A percentile compares a stretch with the other conserved stretches of the same genome.
phyloP scores from a whole-genome alignment of 805 yeast genomes.

The Candida piceae region DNA sequence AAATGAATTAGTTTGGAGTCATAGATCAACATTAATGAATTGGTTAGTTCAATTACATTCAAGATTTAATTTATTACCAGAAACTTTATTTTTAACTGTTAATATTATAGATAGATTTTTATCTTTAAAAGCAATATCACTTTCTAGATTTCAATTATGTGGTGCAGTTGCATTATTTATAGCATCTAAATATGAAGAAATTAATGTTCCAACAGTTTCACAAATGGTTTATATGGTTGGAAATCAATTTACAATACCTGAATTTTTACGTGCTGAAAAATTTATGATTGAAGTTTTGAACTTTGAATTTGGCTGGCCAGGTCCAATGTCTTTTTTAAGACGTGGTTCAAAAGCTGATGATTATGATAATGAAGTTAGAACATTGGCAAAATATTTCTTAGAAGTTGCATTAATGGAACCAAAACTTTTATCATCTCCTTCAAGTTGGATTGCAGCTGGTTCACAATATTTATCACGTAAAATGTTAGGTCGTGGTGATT shows the following conservation, averaged over 20 bases:
- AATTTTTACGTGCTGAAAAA: constrained; percentile 77
- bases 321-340: constrained; percentile 85
- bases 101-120: constrained; percentile 84
- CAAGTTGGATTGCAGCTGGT: constrained; percentile 77
- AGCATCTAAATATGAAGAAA: constrained; percentile 94
- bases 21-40: constrained; percentile 79
- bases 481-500: constrained; percentile 67
- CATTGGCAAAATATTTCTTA: constrained; percentile 78
- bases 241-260: constrained; percentile 70
- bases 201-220: constrained; percentile 78
- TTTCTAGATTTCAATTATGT: constrained; percentile 84
- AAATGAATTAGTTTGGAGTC: constrained; percentile 66
- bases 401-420: constrained; percentile 76
- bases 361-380: constrained; percentile 76
- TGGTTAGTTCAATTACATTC: constrained; percentile 89
- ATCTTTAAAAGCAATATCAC: constrained; percentile 64
- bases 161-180: constrained; percentile 87
- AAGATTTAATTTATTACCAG: constrained; percentile 77
- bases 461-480: constrained; percentile 77
- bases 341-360: constrained; percentile 88
- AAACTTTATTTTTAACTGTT: constrained; percentile 75
- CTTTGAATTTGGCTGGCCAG: constrained; percentile 79
- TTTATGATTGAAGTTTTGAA: constrained; percentile 65
- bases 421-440: constrained; percentile 62
- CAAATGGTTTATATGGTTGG: constrained; percentile 84